Evolutionary conservation across 2,329 filamentous ascomycete genomes (phyloP).

Genomic region (Aureobasidium sp.): DNA sequence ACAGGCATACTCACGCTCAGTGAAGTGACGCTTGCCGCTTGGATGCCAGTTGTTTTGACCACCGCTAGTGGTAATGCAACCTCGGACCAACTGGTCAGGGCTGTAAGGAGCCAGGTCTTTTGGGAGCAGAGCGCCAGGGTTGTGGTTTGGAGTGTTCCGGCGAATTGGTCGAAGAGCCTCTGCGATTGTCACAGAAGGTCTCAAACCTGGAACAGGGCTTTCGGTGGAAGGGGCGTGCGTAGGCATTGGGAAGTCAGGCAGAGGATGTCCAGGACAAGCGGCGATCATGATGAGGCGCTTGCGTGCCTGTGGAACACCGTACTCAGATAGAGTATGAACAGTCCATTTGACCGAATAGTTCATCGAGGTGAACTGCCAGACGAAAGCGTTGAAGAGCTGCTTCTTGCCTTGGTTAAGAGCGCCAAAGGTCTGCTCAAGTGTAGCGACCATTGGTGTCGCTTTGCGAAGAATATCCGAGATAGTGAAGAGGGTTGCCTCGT

Average conservation of each 20-base stretch:
- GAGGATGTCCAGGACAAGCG: conserved; percentile 56
- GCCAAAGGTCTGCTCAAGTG: conserved; percentile 71
- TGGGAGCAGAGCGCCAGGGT: conserved; percentile 34
- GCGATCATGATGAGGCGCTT: conserved; percentile 46
- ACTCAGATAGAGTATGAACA: conserved; percentile 43
- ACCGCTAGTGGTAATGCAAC: conserved; percentile 55
- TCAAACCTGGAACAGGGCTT: conserved; percentile 17
- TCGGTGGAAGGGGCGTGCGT: conserved; percentile 21
- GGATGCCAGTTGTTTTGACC: conserved; percentile 59
- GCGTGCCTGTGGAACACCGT: conserved; percentile 43
- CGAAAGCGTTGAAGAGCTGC: conserved; percentile 50
- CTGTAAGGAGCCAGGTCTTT: conserved; percentile 35
- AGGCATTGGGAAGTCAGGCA: conserved; percentile 55
- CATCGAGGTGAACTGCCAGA: conserved; percentile 55
- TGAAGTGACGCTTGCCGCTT: conserved; percentile 54
- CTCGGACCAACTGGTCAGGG: conserved; percentile 39
- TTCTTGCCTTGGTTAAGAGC: conserved; percentile 45
- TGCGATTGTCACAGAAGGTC: conserved; percentile 34
- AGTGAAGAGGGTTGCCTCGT: conserved; percentile 49
- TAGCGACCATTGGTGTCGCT: conserved; percentile 59
- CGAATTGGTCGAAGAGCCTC: conserved; percentile 36
- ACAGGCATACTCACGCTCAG: conserved; percentile 57
- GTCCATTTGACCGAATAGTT: conserved; percentile 67
- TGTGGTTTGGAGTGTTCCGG: conserved; percentile 24
- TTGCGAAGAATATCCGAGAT: conserved; percentile 48